phyloP scores from a whole-genome alignment of 371 early-diverging fungal genomes.

The Zychaea mexicana region DNA sequence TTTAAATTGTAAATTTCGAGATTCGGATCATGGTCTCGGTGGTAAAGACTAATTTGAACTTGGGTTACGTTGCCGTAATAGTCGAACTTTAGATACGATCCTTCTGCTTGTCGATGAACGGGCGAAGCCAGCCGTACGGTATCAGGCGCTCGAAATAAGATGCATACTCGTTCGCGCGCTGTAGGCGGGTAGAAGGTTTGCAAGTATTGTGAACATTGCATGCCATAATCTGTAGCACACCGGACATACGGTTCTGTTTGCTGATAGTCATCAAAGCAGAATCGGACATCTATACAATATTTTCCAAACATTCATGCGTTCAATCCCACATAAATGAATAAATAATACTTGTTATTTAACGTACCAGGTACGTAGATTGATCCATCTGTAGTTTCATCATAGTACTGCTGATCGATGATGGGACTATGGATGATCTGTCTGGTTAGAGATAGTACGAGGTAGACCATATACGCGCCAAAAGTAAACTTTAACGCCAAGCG shows the following conservation, averaged over 20 bases:
- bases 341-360: not conserved
- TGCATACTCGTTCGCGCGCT: slow-evolving; percentile 16
- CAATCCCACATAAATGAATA: too few species aligned
- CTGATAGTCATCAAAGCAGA: slow-evolving; percentile 34
- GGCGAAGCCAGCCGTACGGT: slow-evolving; percentile 17
- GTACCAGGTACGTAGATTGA: slow-evolving; percentile 35
- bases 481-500: slow-evolving; percentile 23
- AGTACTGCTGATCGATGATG: slow-evolving; percentile 32
- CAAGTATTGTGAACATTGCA: slow-evolving; percentile 25
- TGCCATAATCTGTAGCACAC: slow-evolving; percentile 31
- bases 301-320: too few species aligned
- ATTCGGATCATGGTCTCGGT: slow-evolving; percentile 30
- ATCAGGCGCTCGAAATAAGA: slow-evolving; percentile 22
- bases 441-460: slow-evolving; percentile 14
- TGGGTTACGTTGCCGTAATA: slow-evolving; percentile 28
- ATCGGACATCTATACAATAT: slow-evolving; percentile 28
- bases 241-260: slow-evolving; percentile 7
- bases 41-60: slow-evolving; percentile 24
- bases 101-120: slow-evolving; percentile 16
- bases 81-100: slow-evolving; percentile 31
- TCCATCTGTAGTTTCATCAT: slow-evolving; percentile 13
- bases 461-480: slow-evolving; percentile 20
- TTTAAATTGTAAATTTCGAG: slow-evolving; percentile 18
- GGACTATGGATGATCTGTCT: slow-evolving; percentile 35
- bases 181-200: slow-evolving; percentile 18